Conservation (phyloP, 768 basidiomycete species). For the Royoungia palumana region DNA sequence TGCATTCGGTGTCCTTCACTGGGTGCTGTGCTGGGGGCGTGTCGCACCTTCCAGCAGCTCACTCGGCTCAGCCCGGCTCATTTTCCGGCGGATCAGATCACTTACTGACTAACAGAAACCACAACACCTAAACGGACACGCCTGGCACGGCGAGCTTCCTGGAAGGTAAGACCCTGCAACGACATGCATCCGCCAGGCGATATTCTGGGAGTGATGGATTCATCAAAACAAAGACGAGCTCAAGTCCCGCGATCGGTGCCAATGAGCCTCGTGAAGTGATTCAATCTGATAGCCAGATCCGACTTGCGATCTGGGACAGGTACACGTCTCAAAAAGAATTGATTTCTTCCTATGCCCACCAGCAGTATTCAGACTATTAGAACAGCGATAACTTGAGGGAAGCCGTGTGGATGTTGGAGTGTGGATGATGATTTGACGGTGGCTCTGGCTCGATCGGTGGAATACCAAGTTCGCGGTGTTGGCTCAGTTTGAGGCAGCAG, state of each 20-base stretch:
- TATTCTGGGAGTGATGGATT: background rate
- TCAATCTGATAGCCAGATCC: too few relatives aligned
- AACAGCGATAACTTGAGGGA: too few relatives aligned
- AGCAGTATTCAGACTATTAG: too few relatives aligned
- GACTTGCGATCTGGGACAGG: too few relatives aligned
- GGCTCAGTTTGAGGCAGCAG: background rate
- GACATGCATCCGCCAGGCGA: slow-evolving; percentile 10
- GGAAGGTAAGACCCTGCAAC: slow-evolving; percentile 12
- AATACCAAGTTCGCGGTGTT: too few relatives aligned
- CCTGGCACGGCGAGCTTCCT: background rate
- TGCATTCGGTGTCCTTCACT: slow-evolving; percentile 1
- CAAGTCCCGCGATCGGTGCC: background rate
- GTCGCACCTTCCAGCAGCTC: background rate
- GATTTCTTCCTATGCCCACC: too few relatives aligned
- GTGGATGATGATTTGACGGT: too few relatives aligned
- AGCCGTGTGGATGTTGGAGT: too few relatives aligned
- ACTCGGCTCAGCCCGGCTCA: background rate
- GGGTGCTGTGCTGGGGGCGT: background rate
- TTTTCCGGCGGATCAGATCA: slow-evolving; percentile 4
- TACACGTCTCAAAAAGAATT: too few relatives aligned
- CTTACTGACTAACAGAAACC: background rate
- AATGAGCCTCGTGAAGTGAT: background rate
- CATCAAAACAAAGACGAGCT: too few relatives aligned
- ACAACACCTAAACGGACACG: background rate
- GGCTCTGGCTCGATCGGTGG: too few relatives aligned